Base-by-base conservation (phyloP, 768 basidiomycete species). In the Xerocomellus chrysenteron region DNA sequence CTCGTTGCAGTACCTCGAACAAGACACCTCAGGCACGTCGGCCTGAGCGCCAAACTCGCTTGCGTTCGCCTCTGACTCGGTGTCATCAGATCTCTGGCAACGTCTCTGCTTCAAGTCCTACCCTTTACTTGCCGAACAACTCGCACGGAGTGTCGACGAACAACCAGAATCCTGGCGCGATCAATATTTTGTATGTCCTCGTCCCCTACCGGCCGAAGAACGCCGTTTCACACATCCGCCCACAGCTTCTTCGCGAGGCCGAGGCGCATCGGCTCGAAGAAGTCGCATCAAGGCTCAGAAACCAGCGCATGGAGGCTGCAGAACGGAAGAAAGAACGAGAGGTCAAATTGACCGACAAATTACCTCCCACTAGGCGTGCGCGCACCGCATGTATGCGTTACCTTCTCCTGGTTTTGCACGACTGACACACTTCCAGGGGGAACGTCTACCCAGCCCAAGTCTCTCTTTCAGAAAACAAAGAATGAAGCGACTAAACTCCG, bases 251-350 rank as follows among this genome's bases (percentile, higher is more conserved):
- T 40, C 77, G 80, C 45, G 79, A 82, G 49, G 76, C 77, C 43
- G 88, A 91, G 68, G 79, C 84, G 13, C 75, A 78, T 65, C 81
- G 86, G 42, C 71, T 92, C 28, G 85, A 90, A 68, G 82, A 83
- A 67, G 75, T 82, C 12, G 81, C 82, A 32, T 77, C 76, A 42
- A 85, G 79, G 60, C 76, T 92, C 60, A 84, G 87, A 58, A 81
- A 72, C 45, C 83, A 86, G 64, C 83, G 88, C 19, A 77, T 82
- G 65, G 84, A 87, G 68, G 86, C 81, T 12, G 87, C 86, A 37
- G 84, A 87, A 66, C 85, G 84, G 59, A 91, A 87, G 76, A 89
- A 80, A 70, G 87, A 88, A 70, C 80, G 84, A 56, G 85, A 87
- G 71, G 81, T 93, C 56, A 91, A 90, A 68, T 64, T 85, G 50